phyloP scores from a whole-genome alignment of 2,329 filamentous ascomycete genomes.

The Nemania sp. region DNA sequence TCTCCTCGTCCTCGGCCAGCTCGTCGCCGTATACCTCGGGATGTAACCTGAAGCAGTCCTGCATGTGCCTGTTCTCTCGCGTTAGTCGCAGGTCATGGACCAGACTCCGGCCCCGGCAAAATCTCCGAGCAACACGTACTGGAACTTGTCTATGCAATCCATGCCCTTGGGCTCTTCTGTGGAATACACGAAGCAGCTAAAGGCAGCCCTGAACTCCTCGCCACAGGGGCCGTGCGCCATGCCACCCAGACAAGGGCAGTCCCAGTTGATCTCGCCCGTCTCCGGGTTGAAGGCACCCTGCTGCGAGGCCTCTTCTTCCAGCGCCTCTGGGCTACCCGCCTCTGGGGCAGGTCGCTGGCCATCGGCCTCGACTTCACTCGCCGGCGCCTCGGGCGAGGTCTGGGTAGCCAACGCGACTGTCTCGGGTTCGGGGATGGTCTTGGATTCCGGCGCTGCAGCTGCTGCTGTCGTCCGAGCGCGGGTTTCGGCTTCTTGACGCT shows the following conservation, averaged over 20 bases:
- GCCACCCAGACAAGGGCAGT: slow-evolving; percentile 94
- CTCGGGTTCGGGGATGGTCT: slow-evolving; percentile 38
- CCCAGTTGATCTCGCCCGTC: slow-evolving; percentile 99
- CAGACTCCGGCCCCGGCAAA: neutral
- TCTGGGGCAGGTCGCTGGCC: slow-evolving; percentile 20
- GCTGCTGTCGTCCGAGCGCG: slow-evolving; percentile 37
- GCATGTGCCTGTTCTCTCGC: slow-evolving; percentile 73
- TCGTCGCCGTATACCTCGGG: slow-evolving; percentile 93
- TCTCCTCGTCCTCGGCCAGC: slow-evolving; percentile 71
- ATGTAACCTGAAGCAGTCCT: slow-evolving; percentile 91
- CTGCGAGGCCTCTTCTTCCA: slow-evolving; percentile 81
- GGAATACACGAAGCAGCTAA: slow-evolving; percentile 98
- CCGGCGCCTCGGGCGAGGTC: slow-evolving; percentile 36
- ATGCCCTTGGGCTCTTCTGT: slow-evolving; percentile 95
- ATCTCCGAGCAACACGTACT: slow-evolving; percentile 59
- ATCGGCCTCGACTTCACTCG: slow-evolving; percentile 33
- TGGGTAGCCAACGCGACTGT: slow-evolving; percentile 31
- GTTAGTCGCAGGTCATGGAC: slow-evolving; percentile 39
- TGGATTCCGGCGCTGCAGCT: slow-evolving; percentile 25
- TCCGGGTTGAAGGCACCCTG: slow-evolving; percentile 97
- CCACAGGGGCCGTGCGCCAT: slow-evolving; percentile 98
- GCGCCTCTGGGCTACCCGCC: slow-evolving; percentile 50
- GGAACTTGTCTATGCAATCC: slow-evolving; percentile 97
- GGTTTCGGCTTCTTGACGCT: slow-evolving; percentile 54
- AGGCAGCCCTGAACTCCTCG: slow-evolving; percentile 91